Percentiles rank a stretch among this genome's conserved stretches.
phyloP scores from a whole-genome alignment of 176 grass and related monocot genomes.

The Raddia guianensis region DNA sequence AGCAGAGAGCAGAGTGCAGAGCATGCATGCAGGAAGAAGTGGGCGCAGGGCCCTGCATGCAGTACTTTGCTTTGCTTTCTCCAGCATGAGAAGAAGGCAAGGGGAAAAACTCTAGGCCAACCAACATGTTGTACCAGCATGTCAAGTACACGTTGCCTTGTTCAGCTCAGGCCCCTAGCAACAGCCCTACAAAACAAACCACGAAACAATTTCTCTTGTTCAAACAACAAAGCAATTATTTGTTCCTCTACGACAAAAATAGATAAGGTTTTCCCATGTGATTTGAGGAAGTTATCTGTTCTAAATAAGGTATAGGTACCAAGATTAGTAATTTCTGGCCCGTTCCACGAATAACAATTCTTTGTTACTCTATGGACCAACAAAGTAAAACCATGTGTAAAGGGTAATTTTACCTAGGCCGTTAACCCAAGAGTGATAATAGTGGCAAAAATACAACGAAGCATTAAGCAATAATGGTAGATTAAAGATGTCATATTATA shows the following conservation, averaged over 20 bases:
- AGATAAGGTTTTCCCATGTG: too few species aligned
- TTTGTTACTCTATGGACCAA: too few species aligned
- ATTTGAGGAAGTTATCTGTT: too few species aligned
- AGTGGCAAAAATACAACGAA: too few species aligned
- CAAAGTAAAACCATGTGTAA: too few species aligned
- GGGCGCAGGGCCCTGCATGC: conserved; percentile 36
- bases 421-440: too few species aligned
- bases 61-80: conserved; percentile 19
- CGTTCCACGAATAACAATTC: too few species aligned
- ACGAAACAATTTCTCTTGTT: neutral
- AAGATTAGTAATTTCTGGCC: neutral
- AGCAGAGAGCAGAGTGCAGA: neutral
- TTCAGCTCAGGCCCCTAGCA: neutral
- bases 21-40: conserved; percentile 45
- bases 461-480: too few species aligned
- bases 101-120: conserved; percentile 10
- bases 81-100: neutral
- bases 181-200: neutral
- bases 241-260: neutral
- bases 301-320: neutral
- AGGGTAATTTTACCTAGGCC: too few species aligned
- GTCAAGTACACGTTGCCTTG: neutral
- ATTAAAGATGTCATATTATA: too few species aligned
- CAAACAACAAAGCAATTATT: neutral
- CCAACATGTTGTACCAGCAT: conserved; percentile 13